Conservation (phyloP, 2,329 filamentous ascomycete genomes). For the Stachybotrys elegans region DNA sequence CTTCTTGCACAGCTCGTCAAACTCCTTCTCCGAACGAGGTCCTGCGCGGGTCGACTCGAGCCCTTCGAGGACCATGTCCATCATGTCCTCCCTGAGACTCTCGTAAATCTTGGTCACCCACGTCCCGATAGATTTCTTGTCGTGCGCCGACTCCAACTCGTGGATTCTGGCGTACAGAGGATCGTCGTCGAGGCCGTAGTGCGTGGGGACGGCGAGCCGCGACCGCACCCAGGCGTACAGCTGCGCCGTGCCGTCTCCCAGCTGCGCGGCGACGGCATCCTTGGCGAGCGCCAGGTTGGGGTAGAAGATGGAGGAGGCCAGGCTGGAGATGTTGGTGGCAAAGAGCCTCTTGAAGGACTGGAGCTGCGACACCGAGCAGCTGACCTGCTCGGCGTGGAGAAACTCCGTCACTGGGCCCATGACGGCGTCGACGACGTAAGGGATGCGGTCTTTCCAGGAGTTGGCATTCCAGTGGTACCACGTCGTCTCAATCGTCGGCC, state of each 20-base stretch:
- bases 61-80: slow-evolving; percentile 21
- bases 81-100: slow-evolving; percentile 18
- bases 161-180: slow-evolving; percentile 19
- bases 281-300: slow-evolving; percentile 16
- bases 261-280: slow-evolving; percentile 16
- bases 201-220: slow-evolving; percentile 19
- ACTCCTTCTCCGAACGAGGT: slow-evolving; percentile 15
- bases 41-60: slow-evolving; percentile 13
- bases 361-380: slow-evolving; percentile 18
- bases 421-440: slow-evolving; percentile 19
- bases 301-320: slow-evolving; percentile 18
- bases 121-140: slow-evolving; percentile 26
- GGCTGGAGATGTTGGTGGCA: slow-evolving; percentile 11
- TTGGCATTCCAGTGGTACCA: slow-evolving; percentile 21
- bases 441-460: slow-evolving; percentile 22
- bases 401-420: slow-evolving; percentile 21
- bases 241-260: slow-evolving; percentile 23
- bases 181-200: slow-evolving; percentile 25
- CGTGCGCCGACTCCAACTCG: slow-evolving; percentile 13
- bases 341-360: slow-evolving; percentile 16
- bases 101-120: slow-evolving; percentile 27
- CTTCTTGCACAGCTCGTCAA: slow-evolving; percentile 14
- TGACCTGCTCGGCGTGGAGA: slow-evolving; percentile 11
- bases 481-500: slow-evolving; percentile 14
- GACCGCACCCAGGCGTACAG: slow-evolving; percentile 25